Conservation (phyloP, 2,329 filamentous ascomycete genomes). For the Ceratocystis alfenasii region DNA sequence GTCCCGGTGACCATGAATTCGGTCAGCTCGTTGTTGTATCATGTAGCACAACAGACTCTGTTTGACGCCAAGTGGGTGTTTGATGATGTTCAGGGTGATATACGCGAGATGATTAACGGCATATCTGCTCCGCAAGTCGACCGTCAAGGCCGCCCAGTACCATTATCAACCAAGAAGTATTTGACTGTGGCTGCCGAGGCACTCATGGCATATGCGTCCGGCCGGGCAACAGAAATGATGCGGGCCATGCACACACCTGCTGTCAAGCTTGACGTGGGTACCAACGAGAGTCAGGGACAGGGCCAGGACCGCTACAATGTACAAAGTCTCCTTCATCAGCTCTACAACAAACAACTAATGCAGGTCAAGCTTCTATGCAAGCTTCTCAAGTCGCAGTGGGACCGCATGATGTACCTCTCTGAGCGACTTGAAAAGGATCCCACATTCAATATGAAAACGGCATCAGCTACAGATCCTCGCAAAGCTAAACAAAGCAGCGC, state of each 20-base stretch:
- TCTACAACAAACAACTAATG: slow-evolving; percentile 7
- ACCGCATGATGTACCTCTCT: slow-evolving; percentile 24
- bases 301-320: background rate
- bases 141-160: slow-evolving; percentile 1
- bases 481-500: slow-evolving; percentile 19
- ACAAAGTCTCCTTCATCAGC: slow-evolving; percentile 7
- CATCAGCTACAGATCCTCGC: slow-evolving; percentile 2
- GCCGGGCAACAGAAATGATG: slow-evolving; percentile 15
- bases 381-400: slow-evolving; percentile 23
- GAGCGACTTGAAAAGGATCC: slow-evolving; percentile 16
- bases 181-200: slow-evolving; percentile 14
- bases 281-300: no score
- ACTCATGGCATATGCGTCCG: slow-evolving; percentile 18
- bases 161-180: slow-evolving; percentile 12
- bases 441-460: slow-evolving; percentile 5
- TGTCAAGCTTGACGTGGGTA: background rate
- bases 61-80: slow-evolving; percentile 27
- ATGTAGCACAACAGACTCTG: slow-evolving; percentile 27
- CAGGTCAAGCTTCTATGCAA: slow-evolving; percentile 15
- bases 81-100: slow-evolving; percentile 21
- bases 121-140: slow-evolving; percentile 6
- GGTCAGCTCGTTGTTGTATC: slow-evolving; percentile 26
- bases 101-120: slow-evolving; percentile 19
- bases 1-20: slow-evolving; percentile 26
- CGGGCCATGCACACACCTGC: slow-evolving; percentile 15